Base-by-base conservation (phyloP, 371 early-diverging fungal species). In the Mucor piriformis region DNA sequence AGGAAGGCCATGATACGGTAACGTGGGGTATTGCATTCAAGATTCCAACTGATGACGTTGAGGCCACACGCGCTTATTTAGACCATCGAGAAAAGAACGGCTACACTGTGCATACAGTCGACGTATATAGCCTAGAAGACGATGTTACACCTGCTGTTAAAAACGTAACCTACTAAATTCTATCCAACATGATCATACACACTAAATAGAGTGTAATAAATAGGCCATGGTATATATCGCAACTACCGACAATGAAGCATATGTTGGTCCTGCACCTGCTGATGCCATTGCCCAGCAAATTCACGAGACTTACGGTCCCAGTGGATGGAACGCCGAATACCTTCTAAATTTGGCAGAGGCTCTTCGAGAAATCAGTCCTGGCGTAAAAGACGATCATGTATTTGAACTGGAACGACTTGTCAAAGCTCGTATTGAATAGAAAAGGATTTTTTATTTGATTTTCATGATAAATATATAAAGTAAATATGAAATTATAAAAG, bases 1-100 rank as follows among this genome's bases (percentile, higher is more conserved):
- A 82, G 82, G 88, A 86, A 54, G 81, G 73, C 4, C 74, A 80
- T 32, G 46, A 84, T 56, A 81, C 61, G n/a, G 80, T 87, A 20
- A 87, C 88, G 34, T 95, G 92, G 92, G 96, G 96, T 29, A 82
- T 95, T 21, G 95, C 89, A 3, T 95, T 92, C 72, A 92, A 89
- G 66, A 88, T 95, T 3, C 75, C 83, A 24, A 76, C 77, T 24
- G 79, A 79, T 24, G 76, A 88, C 44, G 86, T 86, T 16, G 83
- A 77, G 43, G 70, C 73, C 21, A 92, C 94, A 16, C 69, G 78
- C 23, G 80, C 74, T n/a, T 90, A 94, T 51, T 70, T 95, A 52
- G 94, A 95, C 57, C 84, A 86, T 69, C 80, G 97, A 43, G 97
- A 97, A 78, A 23, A 44, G 85, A 88, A 89, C 63, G 93, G 93